These are phyloP conservation scores for Spathaspora passalidarum DNA, from an alignment of 805 yeast species.

Conservation along the genomic window DNA sequence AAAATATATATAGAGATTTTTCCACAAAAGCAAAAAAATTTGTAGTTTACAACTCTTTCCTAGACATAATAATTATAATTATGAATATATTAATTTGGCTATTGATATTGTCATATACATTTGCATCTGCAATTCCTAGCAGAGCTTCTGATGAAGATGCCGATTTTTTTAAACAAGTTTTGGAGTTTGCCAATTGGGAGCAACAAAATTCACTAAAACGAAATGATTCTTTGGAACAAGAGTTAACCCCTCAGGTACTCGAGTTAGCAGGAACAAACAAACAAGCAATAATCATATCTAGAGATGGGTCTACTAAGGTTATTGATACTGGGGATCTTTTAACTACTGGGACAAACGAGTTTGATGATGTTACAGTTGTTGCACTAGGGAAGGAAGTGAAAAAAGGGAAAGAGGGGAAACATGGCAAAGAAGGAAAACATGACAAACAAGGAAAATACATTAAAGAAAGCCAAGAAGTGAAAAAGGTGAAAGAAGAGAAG, in stretches of 20 bases:
- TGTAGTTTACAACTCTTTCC: not conserved
- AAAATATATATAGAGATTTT: not conserved
- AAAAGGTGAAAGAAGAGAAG: too few species aligned
- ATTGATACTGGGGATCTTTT: not conserved
- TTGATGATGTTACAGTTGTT: not conserved
- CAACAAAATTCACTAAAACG: not conserved
- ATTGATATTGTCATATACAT: not conserved
- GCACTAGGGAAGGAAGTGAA: conserved; percentile 3
- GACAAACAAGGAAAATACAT: too few species aligned
- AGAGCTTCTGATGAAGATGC: conserved; percentile 2
- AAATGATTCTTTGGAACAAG: not conserved
- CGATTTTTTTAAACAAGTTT: conserved; percentile 7
- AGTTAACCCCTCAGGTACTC: not conserved
- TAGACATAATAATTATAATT: not conserved
- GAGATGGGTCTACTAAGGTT: not conserved
- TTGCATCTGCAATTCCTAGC: not conserved
- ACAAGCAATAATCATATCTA: not conserved
- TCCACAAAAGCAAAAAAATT: not conserved
- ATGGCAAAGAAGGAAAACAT: too few species aligned
- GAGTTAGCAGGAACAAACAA: not conserved
- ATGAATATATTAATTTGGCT: not conserved
- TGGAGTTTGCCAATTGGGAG: conserved; percentile 5
- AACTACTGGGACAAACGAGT: not conserved
- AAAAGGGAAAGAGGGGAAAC: too few species aligned
- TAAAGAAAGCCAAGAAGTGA: too few species aligned